Evolutionary conservation across 208 protist species (phyloP).

Genomic region (Acanthamoeba polyphaga): DNA sequence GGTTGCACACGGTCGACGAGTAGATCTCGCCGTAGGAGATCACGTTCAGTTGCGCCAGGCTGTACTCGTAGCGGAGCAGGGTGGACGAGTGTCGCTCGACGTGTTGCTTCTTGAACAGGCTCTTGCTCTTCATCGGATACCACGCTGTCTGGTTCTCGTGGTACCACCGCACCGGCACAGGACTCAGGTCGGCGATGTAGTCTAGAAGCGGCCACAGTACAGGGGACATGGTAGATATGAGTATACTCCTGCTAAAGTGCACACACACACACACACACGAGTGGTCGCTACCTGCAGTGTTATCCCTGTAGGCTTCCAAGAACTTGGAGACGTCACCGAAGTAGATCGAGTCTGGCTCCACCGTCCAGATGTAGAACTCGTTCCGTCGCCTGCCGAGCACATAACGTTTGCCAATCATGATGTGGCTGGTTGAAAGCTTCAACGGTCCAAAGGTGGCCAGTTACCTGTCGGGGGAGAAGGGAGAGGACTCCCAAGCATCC

Average conservation of each 20-base stretch:
- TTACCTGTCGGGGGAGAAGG: neutral
- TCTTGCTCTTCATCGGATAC: neutral
- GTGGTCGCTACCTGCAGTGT: neutral
- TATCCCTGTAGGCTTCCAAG: neutral
- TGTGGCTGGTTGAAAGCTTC: no score
- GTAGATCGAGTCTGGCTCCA: neutral
- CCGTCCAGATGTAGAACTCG: neutral
- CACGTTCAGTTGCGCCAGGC: neutral
- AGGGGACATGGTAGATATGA: no score
- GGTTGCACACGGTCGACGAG: neutral
- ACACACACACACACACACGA: no score
- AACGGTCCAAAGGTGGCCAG: no score
- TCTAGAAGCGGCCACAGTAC: neutral
- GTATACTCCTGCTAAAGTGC: no score
- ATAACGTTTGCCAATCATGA: neutral
- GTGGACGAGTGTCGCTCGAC: neutral
- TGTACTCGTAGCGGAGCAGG: neutral
- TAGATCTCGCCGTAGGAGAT: constrained; percentile 1
- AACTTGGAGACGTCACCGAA: neutral
- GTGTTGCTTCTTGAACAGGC: neutral
- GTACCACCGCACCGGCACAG: neutral
- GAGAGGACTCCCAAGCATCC: neutral
- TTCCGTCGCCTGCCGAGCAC: no score
- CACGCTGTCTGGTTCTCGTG: neutral
- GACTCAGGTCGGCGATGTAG: neutral